phyloP scores from a whole-genome alignment of 73 alveolate species.

The Tetrahymena thermophila region DNA sequence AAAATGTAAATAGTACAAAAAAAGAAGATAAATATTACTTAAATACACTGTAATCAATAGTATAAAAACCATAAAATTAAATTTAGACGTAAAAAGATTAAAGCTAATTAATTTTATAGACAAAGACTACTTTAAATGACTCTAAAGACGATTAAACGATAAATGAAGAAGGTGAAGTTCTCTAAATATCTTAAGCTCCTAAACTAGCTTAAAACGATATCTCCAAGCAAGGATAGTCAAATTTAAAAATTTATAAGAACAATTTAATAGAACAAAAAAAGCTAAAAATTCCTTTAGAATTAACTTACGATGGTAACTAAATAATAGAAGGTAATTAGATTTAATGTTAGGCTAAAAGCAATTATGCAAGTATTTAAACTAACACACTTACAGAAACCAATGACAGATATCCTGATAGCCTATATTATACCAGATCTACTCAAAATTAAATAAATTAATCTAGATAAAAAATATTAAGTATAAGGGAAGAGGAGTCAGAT shows the following conservation, averaged over 20 bases:
- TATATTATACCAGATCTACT: neutral
- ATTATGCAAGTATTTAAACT: neutral
- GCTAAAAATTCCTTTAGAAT: neutral
- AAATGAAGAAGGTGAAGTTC: neutral
- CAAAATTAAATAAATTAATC: neutral
- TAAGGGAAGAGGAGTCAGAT: neutral
- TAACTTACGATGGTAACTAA: neutral
- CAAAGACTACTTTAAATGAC: neutral
- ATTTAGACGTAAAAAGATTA: neutral
- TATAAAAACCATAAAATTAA: neutral
- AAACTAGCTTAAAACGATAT: neutral
- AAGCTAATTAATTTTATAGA: too few species aligned
- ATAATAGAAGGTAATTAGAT: neutral
- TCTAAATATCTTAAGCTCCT: neutral
- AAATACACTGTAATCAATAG: neutral
- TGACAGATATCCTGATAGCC: neutral
- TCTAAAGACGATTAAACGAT: neutral
- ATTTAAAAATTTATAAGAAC: too few species aligned
- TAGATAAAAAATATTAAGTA: neutral
- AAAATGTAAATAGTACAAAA: neutral
- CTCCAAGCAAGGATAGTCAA: neutral
- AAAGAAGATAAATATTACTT: neutral
- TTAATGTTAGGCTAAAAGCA: neutral
- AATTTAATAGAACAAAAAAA: neutral
- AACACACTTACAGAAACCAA: neutral